Base-by-base conservation (phyloP, 2,329 filamentous ascomycete genomes). In the Fusarium lateritium region DNA sequence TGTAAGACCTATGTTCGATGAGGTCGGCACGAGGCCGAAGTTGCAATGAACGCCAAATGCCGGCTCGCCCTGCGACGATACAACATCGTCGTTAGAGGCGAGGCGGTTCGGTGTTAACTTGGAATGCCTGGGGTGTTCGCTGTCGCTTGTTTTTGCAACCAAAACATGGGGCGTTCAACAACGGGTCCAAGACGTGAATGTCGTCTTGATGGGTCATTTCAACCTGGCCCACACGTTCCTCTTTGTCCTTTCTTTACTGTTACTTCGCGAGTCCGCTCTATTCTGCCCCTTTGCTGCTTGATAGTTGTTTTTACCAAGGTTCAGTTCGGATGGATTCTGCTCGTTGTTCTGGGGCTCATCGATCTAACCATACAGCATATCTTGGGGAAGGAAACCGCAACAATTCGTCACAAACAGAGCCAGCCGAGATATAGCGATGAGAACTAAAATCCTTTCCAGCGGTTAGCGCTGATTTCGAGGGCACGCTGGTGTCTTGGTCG, bases 71-170 rank as follows among this genome's bases (percentile, higher is more conserved):
- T 76, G 79, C 85, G 82, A 83, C 82, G 88, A 93, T 93, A 88
- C 86, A 94, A 93, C 91, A 93, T 93, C 86, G 84, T 84, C 83
- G 83, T 81, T 69, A 56, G 63, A 42, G 67, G 70, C 62, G 60
- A 79, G 79, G 81, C 79, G 79, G 80, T 77, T 75, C 76, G 79
- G 80, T 78, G 79, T 81, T 79, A 79, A 79, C 83, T 86, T 88
- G 88, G 86, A 86, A 90, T 86, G 87, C 86, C 84, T 86, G 83
- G 84, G 84, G 82, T 88, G 89, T 89, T 86, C 88, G 86, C 88
- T 88, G 86, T 91, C 88, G 87, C 86, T 91, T 89, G 91, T 93
- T 93, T 93, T 92, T 91, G 85, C 89, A 93, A 93, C 90, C 88
- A 92, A 93, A 92, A 92, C 89, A 90, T 86, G 83, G 83, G 90